Conservation (phyloP, 768 basidiomycete species). For the Kwoniella heveanensis region DNA sequence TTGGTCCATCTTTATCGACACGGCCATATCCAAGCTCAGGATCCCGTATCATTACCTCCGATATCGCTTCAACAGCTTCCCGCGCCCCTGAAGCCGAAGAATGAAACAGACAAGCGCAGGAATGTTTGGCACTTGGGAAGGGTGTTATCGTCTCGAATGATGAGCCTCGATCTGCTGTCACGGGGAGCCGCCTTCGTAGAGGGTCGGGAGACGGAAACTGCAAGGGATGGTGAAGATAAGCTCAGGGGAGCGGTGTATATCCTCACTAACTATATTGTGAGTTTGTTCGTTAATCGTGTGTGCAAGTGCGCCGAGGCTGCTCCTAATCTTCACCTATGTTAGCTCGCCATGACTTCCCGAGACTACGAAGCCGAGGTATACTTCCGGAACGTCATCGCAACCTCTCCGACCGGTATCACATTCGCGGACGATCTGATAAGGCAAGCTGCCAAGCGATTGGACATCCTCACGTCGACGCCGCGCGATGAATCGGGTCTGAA, state of each 20-base stretch:
- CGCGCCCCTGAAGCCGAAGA: constrained; percentile 22
- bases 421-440: constrained; percentile 38
- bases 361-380: constrained; percentile 20
- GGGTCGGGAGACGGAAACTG: neutral
- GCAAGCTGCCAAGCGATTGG: constrained; percentile 41
- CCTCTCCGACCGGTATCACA: constrained; percentile 26
- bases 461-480: constrained; percentile 32
- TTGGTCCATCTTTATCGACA: constrained; percentile 39
- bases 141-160: constrained; percentile 24
- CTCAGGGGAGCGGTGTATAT: constrained; percentile 27
- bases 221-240: constrained; percentile 5
- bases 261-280: constrained; percentile 44
- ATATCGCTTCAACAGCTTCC: constrained; percentile 37
- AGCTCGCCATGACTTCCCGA: constrained; percentile 38
- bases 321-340: neutral
- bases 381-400: constrained; percentile 33
- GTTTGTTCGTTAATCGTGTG: too few species aligned
- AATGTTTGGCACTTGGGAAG: constrained; percentile 42
- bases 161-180: constrained; percentile 12
- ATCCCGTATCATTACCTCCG: constrained; percentile 44
- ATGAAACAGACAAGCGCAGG: constrained; percentile 36
- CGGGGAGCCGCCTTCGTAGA: too few species aligned
- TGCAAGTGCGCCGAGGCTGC: too few species aligned
- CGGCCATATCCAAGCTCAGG: constrained; percentile 44
- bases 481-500: constrained; percentile 5